Percentiles rank a stretch among this genome's conserved stretches.
Evolutionary conservation across 805 yeast genomes (phyloP).

Genomic region (Myxozyma neglecta): DNA sequence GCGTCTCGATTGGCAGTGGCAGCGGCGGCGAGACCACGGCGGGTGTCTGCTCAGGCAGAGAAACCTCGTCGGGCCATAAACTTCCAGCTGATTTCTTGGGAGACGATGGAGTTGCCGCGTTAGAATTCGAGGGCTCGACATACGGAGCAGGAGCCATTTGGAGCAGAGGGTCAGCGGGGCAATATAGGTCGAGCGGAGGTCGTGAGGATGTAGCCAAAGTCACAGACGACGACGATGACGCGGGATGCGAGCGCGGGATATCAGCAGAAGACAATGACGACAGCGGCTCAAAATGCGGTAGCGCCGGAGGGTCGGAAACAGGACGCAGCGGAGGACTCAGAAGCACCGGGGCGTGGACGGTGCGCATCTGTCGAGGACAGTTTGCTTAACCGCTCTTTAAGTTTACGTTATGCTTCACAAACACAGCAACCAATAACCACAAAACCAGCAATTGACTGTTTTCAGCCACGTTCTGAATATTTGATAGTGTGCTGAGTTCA

Average conservation of each 20-base stretch:
- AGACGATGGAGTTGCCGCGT: not conserved
- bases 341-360: not conserved
- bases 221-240: not conserved
- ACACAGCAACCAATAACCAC: no score
- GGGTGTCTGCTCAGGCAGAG: not conserved
- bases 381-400: no score
- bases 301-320: no score
- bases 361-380: constrained; percentile 1
- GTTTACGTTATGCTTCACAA: no score
- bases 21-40: constrained; percentile 18
- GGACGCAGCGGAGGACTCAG: not conserved
- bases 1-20: constrained; percentile 23
- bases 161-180: not conserved
- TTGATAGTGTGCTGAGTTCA: no score
- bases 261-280: not conserved
- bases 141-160: constrained; percentile 13
- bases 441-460: no score
- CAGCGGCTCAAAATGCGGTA: not conserved
- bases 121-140: not conserved
- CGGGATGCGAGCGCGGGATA: not conserved
- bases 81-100: not conserved
- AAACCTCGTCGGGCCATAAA: constrained; percentile 1
- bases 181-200: not conserved
- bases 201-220: not conserved
- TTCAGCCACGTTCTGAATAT: no score